Percentiles rank a stretch among this genome's conserved stretches.
These are phyloP conservation scores for Cudoniella acicularis DNA, from an alignment of 495 filamentous ascomycete species.

Conservation along the genomic window DNA sequence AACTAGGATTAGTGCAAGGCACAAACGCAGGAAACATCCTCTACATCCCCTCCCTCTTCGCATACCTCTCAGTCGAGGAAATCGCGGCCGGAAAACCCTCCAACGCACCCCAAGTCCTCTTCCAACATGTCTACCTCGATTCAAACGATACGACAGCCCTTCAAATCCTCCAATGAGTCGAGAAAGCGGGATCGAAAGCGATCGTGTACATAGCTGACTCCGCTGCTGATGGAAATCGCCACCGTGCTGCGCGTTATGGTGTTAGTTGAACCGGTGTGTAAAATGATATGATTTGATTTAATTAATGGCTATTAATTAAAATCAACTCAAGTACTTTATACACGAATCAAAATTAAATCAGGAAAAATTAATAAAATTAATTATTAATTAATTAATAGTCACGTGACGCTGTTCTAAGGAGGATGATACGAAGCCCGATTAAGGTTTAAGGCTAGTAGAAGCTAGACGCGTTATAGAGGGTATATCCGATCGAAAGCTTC, in stretches of 20 bases:
- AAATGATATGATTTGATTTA: constrained; percentile 13
- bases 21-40: constrained; percentile 34
- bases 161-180: constrained; percentile 28
- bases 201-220: constrained; percentile 5
- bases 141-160: constrained; percentile 35
- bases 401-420: no score
- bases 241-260: constrained; percentile 34
- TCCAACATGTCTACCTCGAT: constrained; percentile 39
- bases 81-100: constrained; percentile 29
- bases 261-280: constrained; percentile 30
- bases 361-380: no score
- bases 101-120: constrained; percentile 28
- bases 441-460: no score
- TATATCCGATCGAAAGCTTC: no score
- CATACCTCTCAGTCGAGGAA: constrained; percentile 33
- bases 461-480: no score
- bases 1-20: constrained; percentile 34
- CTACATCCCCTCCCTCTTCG: constrained; percentile 34
- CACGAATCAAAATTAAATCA: no score
- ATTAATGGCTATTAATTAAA: constrained; percentile 5
- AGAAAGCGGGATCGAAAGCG: constrained; percentile 23
- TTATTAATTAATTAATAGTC: no score
- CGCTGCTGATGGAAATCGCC: constrained; percentile 34
- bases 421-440: no score
- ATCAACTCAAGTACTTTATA: constrained; percentile 16